Evolutionary conservation across 2,329 filamentous ascomycete species (phyloP).

Genomic region (Neoarthrinium moseri): DNA sequence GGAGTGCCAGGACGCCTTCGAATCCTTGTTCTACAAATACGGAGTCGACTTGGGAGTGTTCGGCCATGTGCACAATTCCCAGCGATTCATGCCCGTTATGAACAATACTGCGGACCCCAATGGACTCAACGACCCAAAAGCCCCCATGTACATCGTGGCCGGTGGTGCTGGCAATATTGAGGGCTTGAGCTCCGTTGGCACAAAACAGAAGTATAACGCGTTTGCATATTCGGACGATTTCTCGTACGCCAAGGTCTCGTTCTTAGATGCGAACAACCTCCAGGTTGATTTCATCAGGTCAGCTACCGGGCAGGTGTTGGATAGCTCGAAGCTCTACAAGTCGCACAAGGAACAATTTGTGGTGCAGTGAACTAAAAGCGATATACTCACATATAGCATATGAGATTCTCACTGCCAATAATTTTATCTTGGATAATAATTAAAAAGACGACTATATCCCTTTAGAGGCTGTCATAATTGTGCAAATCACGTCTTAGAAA

Average conservation of each 20-base stretch:
- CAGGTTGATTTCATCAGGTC: constrained; percentile 51
- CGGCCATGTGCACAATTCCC: constrained; percentile 58
- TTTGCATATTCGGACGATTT: constrained; percentile 53
- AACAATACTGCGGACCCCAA: constrained; percentile 33
- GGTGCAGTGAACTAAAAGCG: constrained; percentile 26
- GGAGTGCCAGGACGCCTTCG: constrained; percentile 51
- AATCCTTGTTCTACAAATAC: constrained; percentile 52
- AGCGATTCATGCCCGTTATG: constrained; percentile 46
- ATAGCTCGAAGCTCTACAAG: constrained; percentile 48
- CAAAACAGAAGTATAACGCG: constrained; percentile 39
- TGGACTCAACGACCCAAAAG: constrained; percentile 35
- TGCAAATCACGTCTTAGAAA: no score
- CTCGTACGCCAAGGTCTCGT: constrained; percentile 47
- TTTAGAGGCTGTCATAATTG: no score
- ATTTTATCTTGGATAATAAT: no score
- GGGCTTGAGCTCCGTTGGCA: constrained; percentile 42
- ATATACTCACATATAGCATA: no score
- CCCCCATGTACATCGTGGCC: constrained; percentile 54
- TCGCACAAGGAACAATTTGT: constrained; percentile 44
- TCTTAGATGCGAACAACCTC: constrained; percentile 43
- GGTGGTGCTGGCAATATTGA: constrained; percentile 58
- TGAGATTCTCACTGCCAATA: no score
- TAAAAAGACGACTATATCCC: no score
- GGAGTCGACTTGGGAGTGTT: constrained; percentile 57
- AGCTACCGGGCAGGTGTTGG: constrained; percentile 45